Evolutionary conservation across 371 early-diverging fungal genomes (phyloP), one percentile per base, ranked within the genome.

Genomic region (Funneliformis caledonium): DNA sequence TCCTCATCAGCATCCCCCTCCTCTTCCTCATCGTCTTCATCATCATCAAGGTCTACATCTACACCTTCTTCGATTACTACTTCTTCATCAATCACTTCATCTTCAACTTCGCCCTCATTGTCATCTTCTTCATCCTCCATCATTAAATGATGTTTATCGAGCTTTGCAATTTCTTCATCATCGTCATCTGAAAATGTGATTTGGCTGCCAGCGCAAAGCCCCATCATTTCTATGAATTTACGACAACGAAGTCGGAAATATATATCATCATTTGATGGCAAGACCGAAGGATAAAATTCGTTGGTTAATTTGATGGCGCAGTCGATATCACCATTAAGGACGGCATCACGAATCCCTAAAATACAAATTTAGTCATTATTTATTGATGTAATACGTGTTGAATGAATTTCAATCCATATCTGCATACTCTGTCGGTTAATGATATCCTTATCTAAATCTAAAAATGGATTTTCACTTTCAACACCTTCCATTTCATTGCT

Each of bases 211-310:
- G 85, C 86, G 56, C 86, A 84, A 11, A 77, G 60, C 2, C 88
- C 83, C 48, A 95, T 90, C 87, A 96, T 89, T 86, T 96, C 96
- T 11, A 96, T 85, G 83, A 96, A 97, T 82, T 94, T 91, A 59
- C 91, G 93, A 82, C 97, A 96, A 37, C 91, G 86, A 43, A 97
- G 88, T 75, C 91, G 90, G 79, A 97, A 94, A 48, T 87, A 81
- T 61, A 96, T 85, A 67, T 89, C 87, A 14, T 84, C 88, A 80
- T 94, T 88, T 16, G 83, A 82, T 9, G 83, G 69, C 12, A 95
- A 86, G 19, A 96, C 86, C 0, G 70, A 81, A 1, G 96, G 94
- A 83, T 92, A 95, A 59, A 87, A 85, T 6, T 84, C 72, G 45
- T 92, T 84, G 33, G 91, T 86, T 43, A 93, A 80, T 16, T 85